A percentile compares a stretch with the other conserved stretches of the same genome.
Conservation (phyloP, 192 early-diverging fungal species). For the Coemansia sp. region DNA sequence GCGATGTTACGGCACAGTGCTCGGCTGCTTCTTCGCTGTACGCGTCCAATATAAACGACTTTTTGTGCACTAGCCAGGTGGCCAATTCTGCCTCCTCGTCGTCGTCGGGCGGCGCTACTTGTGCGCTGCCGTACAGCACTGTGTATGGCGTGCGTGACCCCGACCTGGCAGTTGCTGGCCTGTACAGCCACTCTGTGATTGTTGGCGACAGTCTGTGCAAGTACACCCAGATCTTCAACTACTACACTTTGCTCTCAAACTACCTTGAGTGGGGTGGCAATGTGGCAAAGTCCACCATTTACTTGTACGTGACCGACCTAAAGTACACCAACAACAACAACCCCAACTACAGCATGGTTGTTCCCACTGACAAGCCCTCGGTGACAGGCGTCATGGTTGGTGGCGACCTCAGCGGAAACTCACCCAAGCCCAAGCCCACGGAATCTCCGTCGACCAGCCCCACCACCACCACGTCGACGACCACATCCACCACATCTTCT, state of each 20-base stretch:
- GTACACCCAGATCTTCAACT: constrained; percentile 24
- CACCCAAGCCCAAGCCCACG: background rate
- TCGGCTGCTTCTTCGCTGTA: constrained; percentile 17
- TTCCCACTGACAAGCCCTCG: constrained; percentile 8
- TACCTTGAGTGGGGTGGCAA: constrained; percentile 47
- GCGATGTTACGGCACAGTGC: constrained; percentile 13
- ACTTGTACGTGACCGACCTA: constrained; percentile 28
- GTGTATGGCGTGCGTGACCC: constrained; percentile 32
- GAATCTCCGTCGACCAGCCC: background rate
- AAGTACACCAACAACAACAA: constrained; percentile 38
- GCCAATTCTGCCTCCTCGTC: background rate
- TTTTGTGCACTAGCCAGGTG: constrained; percentile 28
- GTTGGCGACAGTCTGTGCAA: constrained; percentile 29
- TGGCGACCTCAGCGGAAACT: constrained; percentile 24
- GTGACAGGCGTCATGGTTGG: constrained; percentile 21
- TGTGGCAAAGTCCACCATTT: constrained; percentile 32
- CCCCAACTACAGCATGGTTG: constrained; percentile 30
- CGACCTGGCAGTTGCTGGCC: constrained; percentile 30
- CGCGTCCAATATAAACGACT: constrained; percentile 25
- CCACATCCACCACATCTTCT: background rate
- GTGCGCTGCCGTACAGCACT: constrained; percentile 23
- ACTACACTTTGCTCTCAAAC: constrained; percentile 40
- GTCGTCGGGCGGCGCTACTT: background rate
- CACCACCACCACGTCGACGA: background rate
- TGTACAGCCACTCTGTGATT: constrained; percentile 47